Evolutionary conservation across 306 rosid species (phyloP).

Genomic region (Comarum palustre): DNA sequence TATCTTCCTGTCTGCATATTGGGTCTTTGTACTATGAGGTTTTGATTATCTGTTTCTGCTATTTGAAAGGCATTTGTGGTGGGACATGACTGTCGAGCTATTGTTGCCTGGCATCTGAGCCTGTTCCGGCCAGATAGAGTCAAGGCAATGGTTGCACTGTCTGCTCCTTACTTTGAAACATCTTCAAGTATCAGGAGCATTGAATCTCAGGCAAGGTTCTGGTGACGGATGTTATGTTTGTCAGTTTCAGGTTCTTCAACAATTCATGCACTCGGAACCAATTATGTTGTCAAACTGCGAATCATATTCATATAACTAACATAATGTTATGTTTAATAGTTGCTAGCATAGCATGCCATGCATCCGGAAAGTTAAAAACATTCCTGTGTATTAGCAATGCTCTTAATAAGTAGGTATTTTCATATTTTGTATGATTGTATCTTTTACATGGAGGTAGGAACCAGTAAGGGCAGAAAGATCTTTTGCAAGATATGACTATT

Average conservation of each 20-base stretch:
- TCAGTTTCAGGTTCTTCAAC: constrained; percentile 59
- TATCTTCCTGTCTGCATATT: not conserved
- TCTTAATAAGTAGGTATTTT: not conserved
- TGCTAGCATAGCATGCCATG: not conserved
- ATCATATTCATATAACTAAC: not conserved
- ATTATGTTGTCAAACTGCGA: not conserved
- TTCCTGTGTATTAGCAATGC: not conserved
- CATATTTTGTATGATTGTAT: not conserved
- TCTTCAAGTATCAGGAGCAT: constrained; percentile 36
- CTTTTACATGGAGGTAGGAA: constrained; percentile 38
- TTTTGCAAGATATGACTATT: constrained; percentile 67
- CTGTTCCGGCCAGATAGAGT: constrained; percentile 69
- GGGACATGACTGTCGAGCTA: constrained; percentile 56
- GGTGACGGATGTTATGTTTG: constrained; percentile 47
- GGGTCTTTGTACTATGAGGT: not conserved
- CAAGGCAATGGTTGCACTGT: constrained; percentile 43
- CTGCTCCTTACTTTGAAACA: constrained; percentile 49
- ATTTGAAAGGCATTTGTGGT: constrained; percentile 54
- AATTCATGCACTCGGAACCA: constrained; percentile 4
- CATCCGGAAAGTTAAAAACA: not conserved
- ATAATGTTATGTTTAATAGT: not conserved
- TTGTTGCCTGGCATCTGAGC: constrained; percentile 54
- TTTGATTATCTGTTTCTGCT: not conserved
- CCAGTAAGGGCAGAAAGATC: constrained; percentile 75
- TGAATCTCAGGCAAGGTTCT: constrained; percentile 33